Evolutionary conservation across 2,329 filamentous ascomycete genomes (phyloP).

Genomic region (Leptographium wingfieldii): DNA sequence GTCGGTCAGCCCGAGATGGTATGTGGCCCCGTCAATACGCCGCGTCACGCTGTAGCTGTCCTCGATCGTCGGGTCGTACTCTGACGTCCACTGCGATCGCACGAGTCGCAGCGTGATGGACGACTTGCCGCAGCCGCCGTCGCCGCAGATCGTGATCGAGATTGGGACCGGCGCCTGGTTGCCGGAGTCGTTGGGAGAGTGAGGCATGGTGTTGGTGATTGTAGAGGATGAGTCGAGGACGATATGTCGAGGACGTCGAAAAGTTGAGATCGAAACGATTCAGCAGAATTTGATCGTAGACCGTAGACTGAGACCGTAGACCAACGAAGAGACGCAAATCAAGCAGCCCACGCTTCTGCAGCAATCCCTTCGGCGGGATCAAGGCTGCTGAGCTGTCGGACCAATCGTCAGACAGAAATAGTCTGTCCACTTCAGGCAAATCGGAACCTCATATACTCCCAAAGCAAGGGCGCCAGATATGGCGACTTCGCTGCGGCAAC

Average conservation of each 20-base stretch:
- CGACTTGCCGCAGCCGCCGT: constrained; percentile 75
- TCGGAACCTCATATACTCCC: not conserved
- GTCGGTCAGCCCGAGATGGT: constrained; percentile 69
- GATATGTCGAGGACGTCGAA: not conserved
- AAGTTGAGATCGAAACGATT: not conserved
- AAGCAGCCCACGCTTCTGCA: no score
- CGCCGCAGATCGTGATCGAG: constrained; percentile 74
- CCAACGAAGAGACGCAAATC: no score
- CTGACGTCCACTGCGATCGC: constrained; percentile 70
- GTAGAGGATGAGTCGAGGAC: not conserved
- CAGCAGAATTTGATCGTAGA: no score
- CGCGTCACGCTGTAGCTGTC: constrained; percentile 79
- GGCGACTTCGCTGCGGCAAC: not conserved
- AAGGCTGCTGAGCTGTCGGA: not conserved
- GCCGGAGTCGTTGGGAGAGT: constrained; percentile 9
- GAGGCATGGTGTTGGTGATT: constrained; percentile 2
- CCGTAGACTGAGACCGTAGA: no score
- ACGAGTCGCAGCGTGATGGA: constrained; percentile 76
- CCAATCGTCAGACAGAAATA: not conserved
- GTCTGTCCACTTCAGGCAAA: not conserved
- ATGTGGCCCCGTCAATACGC: constrained; percentile 65
- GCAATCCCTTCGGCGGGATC: no score
- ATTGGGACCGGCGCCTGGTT: constrained; percentile 39
- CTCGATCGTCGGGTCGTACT: constrained; percentile 71
- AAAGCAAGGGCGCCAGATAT: not conserved